Conservation (phyloP, 2,329 filamentous ascomycete species). For the Tolypocladium capitatum region DNA sequence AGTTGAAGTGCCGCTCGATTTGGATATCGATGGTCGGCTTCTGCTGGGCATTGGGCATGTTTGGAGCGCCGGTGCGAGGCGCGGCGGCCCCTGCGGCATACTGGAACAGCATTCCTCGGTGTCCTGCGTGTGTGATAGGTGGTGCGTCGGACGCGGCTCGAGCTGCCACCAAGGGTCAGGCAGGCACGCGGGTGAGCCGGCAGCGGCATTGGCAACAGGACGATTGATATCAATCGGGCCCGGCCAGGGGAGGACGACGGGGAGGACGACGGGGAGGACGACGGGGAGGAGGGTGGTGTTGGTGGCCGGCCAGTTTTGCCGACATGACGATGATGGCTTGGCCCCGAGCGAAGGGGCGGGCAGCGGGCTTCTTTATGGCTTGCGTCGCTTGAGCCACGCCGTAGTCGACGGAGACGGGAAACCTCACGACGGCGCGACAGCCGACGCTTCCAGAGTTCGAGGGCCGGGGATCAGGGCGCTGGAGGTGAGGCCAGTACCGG, state of each 20-base stretch:
- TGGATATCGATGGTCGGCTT: slow-evolving; percentile 32
- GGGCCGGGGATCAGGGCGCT: no score
- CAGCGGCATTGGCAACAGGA: neutral
- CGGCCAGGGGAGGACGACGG: neutral
- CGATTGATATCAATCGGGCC: neutral
- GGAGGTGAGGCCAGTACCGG: neutral
- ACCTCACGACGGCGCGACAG: neutral
- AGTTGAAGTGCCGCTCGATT: slow-evolving; percentile 38
- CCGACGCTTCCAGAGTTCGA: neutral
- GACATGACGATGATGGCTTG: neutral
- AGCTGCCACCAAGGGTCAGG: no score
- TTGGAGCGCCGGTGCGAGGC: neutral
- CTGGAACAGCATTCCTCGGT: neutral
- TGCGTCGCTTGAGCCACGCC: slow-evolving; percentile 7
- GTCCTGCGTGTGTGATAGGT: no score
- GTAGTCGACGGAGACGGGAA: slow-evolving; percentile 4
- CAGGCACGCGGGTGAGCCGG: no score
- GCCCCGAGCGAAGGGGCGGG: slow-evolving; percentile 1
- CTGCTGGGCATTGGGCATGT: slow-evolving; percentile 4
- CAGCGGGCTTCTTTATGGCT: slow-evolving; percentile 4
- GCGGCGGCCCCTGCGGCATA: neutral
- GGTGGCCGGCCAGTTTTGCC: neutral
- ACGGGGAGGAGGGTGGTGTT: neutral
- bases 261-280: neutral
- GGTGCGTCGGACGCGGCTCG: no score